Conservation (phyloP, 1,284 basidiomycete species). For the Sporisorium sorghi region DNA sequence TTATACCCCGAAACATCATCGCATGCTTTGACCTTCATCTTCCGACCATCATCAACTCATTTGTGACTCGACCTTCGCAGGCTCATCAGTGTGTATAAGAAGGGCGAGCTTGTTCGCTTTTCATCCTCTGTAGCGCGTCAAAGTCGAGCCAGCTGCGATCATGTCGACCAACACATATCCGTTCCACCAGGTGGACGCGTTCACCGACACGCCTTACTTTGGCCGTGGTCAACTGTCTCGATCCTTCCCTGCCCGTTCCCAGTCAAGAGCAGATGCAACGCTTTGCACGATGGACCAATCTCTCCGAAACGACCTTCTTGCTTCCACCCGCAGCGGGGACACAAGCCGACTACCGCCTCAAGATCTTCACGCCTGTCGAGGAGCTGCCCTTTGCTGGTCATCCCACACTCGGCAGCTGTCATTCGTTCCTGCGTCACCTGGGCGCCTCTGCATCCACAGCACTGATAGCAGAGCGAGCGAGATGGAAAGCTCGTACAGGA, state of each 20-base stretch:
- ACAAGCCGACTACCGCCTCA: slow-evolving; percentile 53
- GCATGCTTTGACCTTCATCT: no score
- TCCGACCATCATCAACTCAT: no score
- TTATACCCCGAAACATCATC: no score
- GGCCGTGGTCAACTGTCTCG: slow-evolving; percentile 59
- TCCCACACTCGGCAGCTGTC: slow-evolving; percentile 59
- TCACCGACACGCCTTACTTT: slow-evolving; percentile 45
- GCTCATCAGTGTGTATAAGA: no score
- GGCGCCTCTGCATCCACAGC: slow-evolving; percentile 6
- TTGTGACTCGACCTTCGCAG: no score
- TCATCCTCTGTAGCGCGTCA: no score
- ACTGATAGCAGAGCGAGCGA: slow-evolving; percentile 9
- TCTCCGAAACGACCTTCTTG: slow-evolving; percentile 63
- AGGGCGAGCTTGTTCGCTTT: no score
- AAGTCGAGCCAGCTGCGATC: neutral
- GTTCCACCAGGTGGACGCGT: slow-evolving; percentile 60
- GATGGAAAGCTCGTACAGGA: slow-evolving; percentile 49
- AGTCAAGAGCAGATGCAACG: slow-evolving; percentile 46
- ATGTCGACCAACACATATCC: slow-evolving; percentile 25
- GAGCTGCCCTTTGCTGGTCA: slow-evolving; percentile 65
- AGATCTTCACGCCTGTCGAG: slow-evolving; percentile 57
- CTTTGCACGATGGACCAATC: slow-evolving; percentile 63
- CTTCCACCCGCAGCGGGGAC: slow-evolving; percentile 32
- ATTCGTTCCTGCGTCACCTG: slow-evolving; percentile 44
- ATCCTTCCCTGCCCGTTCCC: slow-evolving; percentile 16